Percentiles rank a stretch among this genome's conserved stretches.
These are phyloP conservation scores for Gynandropsis gynandra DNA, from an alignment of 345 rosid genomes.

Conservation along the genomic window DNA sequence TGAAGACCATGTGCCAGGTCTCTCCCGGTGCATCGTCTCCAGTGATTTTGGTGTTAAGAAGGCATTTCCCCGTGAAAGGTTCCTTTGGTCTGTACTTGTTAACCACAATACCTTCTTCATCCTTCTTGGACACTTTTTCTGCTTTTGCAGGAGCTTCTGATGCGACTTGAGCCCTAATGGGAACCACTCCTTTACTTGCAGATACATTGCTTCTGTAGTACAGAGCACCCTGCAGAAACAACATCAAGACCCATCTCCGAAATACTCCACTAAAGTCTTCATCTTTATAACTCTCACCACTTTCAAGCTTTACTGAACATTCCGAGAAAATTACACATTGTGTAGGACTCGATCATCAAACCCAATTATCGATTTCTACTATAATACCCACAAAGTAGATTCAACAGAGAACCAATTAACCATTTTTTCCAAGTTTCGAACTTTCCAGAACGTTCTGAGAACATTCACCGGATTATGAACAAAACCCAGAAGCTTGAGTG, in stretches of 20 bases:
- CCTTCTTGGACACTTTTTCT: conserved; percentile 67
- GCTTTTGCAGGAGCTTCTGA: conserved; percentile 75
- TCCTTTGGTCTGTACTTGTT: conserved; percentile 82
- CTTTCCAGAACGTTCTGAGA: neutral
- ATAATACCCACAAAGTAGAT: neutral
- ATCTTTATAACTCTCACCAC: neutral
- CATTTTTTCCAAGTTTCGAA: neutral
- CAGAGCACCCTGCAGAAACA: conserved; percentile 24
- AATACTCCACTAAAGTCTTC: neutral
- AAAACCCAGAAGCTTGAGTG: neutral
- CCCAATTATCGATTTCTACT: neutral
- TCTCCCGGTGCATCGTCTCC: conserved; percentile 98
- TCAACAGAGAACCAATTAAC: neutral
- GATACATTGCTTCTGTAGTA: conserved; percentile 39
- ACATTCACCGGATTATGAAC: neutral
- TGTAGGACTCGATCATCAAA: no score
- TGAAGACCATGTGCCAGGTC: conserved; percentile 97
- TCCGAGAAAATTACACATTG: neutral
- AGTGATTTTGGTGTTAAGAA: conserved; percentile 90
- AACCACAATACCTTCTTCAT: conserved; percentile 68
- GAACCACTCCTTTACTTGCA: conserved; percentile 40
- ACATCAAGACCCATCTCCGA: conserved; percentile 7
- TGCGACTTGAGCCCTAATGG: conserved; percentile 71
- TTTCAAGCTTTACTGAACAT: conserved; percentile 8
- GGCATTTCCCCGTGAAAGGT: conserved; percentile 75